Evolutionary conservation across 2,329 filamentous ascomycete species (phyloP).

Genomic region (Aspergillus flavus): DNA sequence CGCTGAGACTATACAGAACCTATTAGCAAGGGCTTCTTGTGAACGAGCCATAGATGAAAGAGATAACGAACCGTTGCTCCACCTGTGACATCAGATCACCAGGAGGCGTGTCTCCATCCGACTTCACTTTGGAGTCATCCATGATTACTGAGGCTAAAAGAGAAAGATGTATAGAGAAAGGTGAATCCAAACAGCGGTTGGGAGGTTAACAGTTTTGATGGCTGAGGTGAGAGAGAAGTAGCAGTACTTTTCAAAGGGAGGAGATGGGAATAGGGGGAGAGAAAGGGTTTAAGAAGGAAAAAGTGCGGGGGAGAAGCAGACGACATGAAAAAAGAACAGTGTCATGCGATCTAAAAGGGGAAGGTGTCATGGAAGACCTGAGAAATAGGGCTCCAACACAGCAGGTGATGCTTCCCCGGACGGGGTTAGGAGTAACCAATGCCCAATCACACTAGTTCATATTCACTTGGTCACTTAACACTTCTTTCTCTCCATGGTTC

Average conservation of each 20-base stretch:
- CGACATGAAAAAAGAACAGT: constrained; percentile 1
- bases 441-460: not conserved
- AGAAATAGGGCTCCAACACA: constrained; percentile 8
- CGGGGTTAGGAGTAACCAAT: not conserved
- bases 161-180: not conserved
- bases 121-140: constrained; percentile 17
- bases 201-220: not conserved
- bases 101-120: constrained; percentile 6
- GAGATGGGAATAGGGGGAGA: constrained; percentile 1
- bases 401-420: constrained; percentile 6
- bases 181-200: not conserved
- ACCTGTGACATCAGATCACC: not conserved
- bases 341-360: constrained; percentile 1
- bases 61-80: constrained; percentile 17
- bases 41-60: not conserved
- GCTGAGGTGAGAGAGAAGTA: not conserved
- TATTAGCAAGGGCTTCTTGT: not conserved
- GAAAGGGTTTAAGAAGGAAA: not conserved
- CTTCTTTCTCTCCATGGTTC: not conserved
- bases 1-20: constrained; percentile 11
- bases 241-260: not conserved
- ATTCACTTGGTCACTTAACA: not conserved
- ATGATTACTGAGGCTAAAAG: constrained; percentile 10
- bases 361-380: not conserved
- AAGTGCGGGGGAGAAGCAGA: not conserved